Conservation (phyloP, 1,284 basidiomycete genomes). For the Trichosporon faecale region DNA sequence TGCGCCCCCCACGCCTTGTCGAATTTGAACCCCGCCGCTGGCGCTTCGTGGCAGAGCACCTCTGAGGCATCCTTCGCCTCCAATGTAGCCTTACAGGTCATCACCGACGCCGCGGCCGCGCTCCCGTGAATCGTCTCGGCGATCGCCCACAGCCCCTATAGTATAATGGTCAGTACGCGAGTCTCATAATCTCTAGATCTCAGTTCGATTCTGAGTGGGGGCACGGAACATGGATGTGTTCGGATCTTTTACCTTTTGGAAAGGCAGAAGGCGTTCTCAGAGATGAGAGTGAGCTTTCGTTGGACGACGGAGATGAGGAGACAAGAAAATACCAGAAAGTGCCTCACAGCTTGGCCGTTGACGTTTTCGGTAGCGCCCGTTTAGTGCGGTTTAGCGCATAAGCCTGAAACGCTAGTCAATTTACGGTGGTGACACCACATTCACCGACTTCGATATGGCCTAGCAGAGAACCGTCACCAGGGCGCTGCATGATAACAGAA, state of each 20-base stretch:
- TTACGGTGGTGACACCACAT: background rate
- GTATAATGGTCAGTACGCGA: constrained; percentile 4
- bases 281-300: background rate
- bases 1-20: too few relatives aligned
- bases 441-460: background rate
- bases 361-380: background rate
- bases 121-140: constrained; percentile 1
- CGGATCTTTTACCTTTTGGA: background rate
- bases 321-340: background rate
- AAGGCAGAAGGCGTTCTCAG: background rate
- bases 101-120: background rate
- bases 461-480: too few relatives aligned
- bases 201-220: constrained; percentile 5
- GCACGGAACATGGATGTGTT: background rate
- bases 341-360: background rate
- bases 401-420: background rate
- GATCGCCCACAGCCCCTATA: background rate
- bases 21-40: too few relatives aligned
- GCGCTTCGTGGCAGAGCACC: too few relatives aligned
- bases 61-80: too few relatives aligned
- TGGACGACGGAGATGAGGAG: background rate
- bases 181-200: constrained; percentile 6
- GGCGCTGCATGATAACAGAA: too few relatives aligned
- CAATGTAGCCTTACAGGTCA: too few relatives aligned
- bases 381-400: background rate